Conservation (phyloP, 2,329 filamentous ascomycete species). For the Scedosporium dehoogii region DNA sequence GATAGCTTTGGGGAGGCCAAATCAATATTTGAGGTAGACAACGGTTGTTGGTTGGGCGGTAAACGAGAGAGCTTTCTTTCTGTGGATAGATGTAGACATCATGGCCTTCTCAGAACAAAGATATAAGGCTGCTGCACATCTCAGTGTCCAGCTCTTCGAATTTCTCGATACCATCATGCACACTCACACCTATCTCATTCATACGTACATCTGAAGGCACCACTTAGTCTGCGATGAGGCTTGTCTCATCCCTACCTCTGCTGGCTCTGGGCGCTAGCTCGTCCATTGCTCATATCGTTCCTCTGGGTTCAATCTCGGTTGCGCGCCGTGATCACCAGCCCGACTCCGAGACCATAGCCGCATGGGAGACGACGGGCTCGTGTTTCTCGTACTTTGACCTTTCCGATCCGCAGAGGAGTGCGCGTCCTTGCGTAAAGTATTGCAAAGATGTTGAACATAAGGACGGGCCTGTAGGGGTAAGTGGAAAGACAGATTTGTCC, state of each 20-base stretch:
- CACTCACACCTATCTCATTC: not conserved
- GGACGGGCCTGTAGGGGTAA: not conserved
- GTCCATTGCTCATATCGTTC: not conserved
- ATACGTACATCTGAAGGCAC: not conserved
- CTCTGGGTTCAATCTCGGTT: not conserved
- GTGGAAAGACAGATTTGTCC: not conserved
- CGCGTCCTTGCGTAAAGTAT: not conserved
- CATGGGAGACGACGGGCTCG: not conserved
- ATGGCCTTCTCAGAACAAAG: not conserved
- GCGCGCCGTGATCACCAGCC: not conserved
- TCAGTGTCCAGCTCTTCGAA: not conserved
- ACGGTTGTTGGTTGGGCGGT: not conserved
- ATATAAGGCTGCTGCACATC: not conserved
- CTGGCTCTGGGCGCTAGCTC: not conserved
- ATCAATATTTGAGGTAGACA: not conserved
- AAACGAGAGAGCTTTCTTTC: not conserved
- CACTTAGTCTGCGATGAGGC: not conserved
- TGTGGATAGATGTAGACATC: not conserved
- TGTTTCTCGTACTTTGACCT: not conserved
- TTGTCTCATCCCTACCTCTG: not conserved
- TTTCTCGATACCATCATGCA: not conserved
- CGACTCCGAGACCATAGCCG: not conserved
- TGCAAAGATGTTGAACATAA: not conserved
- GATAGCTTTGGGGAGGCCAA: not conserved
- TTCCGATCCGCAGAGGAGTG: not conserved